Conservation (phyloP, 169 alveolate species). For the Plasmodium yoelii region DNA sequence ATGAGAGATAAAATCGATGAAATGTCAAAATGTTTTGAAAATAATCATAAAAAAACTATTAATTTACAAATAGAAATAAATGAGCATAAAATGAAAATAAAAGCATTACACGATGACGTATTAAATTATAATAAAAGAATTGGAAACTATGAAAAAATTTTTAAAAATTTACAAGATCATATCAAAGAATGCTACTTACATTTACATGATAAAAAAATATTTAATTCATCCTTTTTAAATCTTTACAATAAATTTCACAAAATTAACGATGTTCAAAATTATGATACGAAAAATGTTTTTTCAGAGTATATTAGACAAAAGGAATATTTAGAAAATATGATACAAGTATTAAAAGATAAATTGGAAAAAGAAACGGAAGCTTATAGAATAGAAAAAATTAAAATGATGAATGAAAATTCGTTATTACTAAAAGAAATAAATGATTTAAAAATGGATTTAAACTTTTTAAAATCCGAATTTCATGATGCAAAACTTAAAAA, state of each 20-base stretch:
- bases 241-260: constrained; percentile 68
- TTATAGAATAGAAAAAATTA: constrained; percentile 59
- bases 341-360: constrained; percentile 58
- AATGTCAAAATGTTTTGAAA: constrained; percentile 75
- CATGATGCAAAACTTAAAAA: constrained; percentile 45
- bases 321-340: constrained; percentile 70
- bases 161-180: constrained; percentile 69
- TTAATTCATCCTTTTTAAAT: constrained; percentile 66
- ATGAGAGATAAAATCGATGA: constrained; percentile 71
- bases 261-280: constrained; percentile 62
- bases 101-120: constrained; percentile 67
- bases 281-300: constrained; percentile 71
- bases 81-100: constrained; percentile 72
- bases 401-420: constrained; percentile 74
- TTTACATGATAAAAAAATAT: constrained; percentile 70
- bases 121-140: constrained; percentile 60
- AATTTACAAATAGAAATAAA: constrained; percentile 70
- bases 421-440: constrained; percentile 62
- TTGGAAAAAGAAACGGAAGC: constrained; percentile 73
- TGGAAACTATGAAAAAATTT: constrained; percentile 63
- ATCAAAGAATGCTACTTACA: constrained; percentile 72
- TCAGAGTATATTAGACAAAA: constrained; percentile 71
- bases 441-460: constrained; percentile 69
- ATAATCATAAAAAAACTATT: constrained; percentile 68
- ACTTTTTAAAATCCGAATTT: constrained; percentile 65